Conservation (phyloP, 2,329 filamentous ascomycete species). For the Chaetomium sp. region DNA sequence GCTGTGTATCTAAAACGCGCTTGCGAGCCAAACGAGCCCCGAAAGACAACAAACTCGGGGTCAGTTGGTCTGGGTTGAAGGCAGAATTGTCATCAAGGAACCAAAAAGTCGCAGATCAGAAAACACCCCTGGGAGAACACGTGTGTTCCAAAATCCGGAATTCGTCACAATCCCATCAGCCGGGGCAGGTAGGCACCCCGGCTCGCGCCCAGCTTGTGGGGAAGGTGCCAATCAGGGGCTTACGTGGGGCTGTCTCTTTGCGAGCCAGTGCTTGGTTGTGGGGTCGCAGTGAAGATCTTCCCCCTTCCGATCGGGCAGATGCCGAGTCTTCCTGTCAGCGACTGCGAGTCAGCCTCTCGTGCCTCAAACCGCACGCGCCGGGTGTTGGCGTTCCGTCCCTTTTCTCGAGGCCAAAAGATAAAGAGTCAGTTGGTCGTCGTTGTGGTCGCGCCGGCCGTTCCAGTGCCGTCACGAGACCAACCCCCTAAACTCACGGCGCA, state of each 20-base stretch:
- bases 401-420: too few species aligned
- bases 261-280: background rate
- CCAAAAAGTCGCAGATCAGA: background rate
- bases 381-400: too few species aligned
- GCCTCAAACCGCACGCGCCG: background rate
- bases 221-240: constrained; percentile 27
- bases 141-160: constrained; percentile 17
- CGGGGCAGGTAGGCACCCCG: background rate
- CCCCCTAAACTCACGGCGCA: too few species aligned
- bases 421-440: too few species aligned
- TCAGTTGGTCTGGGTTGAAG: background rate
- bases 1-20: background rate
- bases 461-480: too few species aligned
- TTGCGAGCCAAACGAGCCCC: background rate
- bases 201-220: constrained; percentile 16
- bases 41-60: background rate
- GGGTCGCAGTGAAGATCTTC: background rate
- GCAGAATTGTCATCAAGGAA: background rate
- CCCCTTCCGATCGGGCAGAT: background rate
- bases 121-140: constrained; percentile 1
- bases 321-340: background rate
- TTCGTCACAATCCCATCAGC: constrained; percentile 21
- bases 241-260: too few species aligned
- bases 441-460: too few species aligned
- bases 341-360: background rate